Evolutionary conservation across 352 stramenopile species (phyloP).

Genomic region (Phytophthora tubulina): DNA sequence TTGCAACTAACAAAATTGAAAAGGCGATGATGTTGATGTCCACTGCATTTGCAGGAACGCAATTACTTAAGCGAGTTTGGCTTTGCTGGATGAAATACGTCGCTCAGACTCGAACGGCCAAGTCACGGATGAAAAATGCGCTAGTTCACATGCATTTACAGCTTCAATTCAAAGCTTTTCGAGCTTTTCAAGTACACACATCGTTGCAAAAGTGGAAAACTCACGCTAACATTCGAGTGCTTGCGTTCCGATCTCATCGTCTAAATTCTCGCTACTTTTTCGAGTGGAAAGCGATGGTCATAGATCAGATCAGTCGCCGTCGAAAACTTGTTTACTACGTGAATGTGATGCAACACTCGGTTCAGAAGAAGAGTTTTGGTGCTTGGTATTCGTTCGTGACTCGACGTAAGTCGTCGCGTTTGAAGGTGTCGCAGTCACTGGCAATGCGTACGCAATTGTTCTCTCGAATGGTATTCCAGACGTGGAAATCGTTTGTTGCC

Average conservation of each 20-base stretch:
- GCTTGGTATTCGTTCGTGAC: constrained; percentile 44
- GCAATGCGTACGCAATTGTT: constrained; percentile 43
- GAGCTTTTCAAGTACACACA: constrained; percentile 11
- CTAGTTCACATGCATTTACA: constrained; percentile 42
- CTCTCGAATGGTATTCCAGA: constrained; percentile 39
- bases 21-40: constrained; percentile 45
- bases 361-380: constrained; percentile 50
- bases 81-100: constrained; percentile 34
- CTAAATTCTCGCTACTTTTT: constrained; percentile 21
- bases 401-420: constrained; percentile 27
- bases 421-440: constrained; percentile 39
- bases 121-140: constrained; percentile 34
- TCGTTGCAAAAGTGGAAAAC: constrained; percentile 21
- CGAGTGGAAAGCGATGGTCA: constrained; percentile 32
- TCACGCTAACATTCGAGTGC: neutral
- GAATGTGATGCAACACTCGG: constrained; percentile 47
- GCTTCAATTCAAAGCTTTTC: constrained; percentile 36
- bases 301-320: constrained; percentile 4
- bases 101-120: constrained; percentile 5
- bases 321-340: constrained; percentile 48
- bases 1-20: constrained; percentile 41
- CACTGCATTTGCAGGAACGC: constrained; percentile 31
- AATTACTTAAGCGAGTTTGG: constrained; percentile 31
- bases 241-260: neutral
- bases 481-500: constrained; percentile 34